These are phyloP conservation scores for Globisporangium ultimum DNA, from an alignment of 352 stramenopile species.

Conservation along the genomic window DNA sequence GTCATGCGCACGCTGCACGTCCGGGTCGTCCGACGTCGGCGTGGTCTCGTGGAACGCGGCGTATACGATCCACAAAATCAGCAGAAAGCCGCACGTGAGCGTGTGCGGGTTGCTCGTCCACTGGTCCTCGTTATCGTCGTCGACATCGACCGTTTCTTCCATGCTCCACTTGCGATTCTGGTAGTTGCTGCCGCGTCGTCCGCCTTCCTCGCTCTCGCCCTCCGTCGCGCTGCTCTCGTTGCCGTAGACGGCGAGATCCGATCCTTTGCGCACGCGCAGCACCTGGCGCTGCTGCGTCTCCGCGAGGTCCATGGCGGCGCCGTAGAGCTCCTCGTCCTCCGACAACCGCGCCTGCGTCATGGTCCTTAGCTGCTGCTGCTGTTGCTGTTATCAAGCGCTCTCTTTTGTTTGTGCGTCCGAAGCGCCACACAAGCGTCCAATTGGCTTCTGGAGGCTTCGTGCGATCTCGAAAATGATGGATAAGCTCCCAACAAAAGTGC, in stretches of 20 bases:
- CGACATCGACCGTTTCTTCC: slow-evolving; percentile 70
- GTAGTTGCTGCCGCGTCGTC: slow-evolving; percentile 47
- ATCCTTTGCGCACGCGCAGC: slow-evolving; percentile 63
- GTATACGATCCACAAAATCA: slow-evolving; percentile 86
- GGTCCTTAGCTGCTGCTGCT: background rate
- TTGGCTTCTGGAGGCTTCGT: background rate
- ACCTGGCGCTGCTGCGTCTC: slow-evolving; percentile 52
- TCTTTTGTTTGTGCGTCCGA: background rate
- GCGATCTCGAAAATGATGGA: slow-evolving; percentile 8
- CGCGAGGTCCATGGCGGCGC: slow-evolving; percentile 17
- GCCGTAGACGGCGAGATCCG: slow-evolving; percentile 50
- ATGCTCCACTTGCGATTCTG: slow-evolving; percentile 84
- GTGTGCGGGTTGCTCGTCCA: slow-evolving; percentile 86
- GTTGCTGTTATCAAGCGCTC: background rate
- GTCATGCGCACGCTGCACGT: slow-evolving; percentile 37
- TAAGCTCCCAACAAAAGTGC: background rate
- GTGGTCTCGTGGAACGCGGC: slow-evolving; percentile 67
- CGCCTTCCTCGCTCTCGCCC: slow-evolving; percentile 24
- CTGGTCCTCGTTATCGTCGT: slow-evolving; percentile 71
- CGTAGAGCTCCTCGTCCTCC: slow-evolving; percentile 14
- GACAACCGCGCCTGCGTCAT: slow-evolving; percentile 2
- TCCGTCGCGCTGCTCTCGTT: slow-evolving; percentile 49
- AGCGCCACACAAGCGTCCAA: background rate
- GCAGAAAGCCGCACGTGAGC: slow-evolving; percentile 69
- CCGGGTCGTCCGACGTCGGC: slow-evolving; percentile 30